These are phyloP conservation scores for Marvania coccoides DNA, from an alignment of 139 green algal genomes.

Conservation along the genomic window DNA sequence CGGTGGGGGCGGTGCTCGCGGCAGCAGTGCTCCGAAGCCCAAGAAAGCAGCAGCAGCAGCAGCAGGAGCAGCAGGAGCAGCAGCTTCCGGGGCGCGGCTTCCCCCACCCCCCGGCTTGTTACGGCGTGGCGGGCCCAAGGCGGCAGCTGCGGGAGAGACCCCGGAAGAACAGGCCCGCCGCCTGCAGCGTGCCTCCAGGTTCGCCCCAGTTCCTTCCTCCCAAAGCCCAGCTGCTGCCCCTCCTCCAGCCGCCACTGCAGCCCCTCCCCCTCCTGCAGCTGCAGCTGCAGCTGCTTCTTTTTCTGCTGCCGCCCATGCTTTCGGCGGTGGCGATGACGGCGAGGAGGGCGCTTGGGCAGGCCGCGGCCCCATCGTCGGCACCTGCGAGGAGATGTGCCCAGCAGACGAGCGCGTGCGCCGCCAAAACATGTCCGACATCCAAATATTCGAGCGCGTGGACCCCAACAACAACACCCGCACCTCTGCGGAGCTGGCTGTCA, in stretches of 20 bases:
- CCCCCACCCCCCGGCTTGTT: too few species aligned
- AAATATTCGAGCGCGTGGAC: slow-evolving; percentile 57
- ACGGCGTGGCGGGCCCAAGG: too few species aligned
- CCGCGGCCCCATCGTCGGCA: slow-evolving; percentile 29
- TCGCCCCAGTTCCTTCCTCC: not conserved
- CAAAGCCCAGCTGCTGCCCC: slow-evolving; percentile 2
- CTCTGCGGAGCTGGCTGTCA: slow-evolving; percentile 48
- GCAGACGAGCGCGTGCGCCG: slow-evolving; percentile 40
- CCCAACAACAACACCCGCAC: slow-evolving; percentile 30
- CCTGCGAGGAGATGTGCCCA: slow-evolving; percentile 67
- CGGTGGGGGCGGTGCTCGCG: not conserved
- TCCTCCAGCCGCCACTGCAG: slow-evolving; percentile 25
- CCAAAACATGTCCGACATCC: slow-evolving; percentile 41
- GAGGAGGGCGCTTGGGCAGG: not conserved
- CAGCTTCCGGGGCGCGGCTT: too few species aligned
- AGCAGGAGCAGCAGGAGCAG: not conserved
- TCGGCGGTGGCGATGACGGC: not conserved
- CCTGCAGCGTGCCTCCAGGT: slow-evolving; percentile 9
- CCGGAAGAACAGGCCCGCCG: slow-evolving; percentile 1
- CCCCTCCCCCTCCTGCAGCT: not conserved
- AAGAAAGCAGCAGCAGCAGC: not conserved
- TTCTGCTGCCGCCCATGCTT: not conserved
- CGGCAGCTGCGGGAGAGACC: too few species aligned
- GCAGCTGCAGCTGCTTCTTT: not conserved
- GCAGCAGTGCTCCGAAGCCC: too few species aligned